Conservation (phyloP, 2,329 filamentous ascomycete species). For the Plenodomus lindquistii region DNA sequence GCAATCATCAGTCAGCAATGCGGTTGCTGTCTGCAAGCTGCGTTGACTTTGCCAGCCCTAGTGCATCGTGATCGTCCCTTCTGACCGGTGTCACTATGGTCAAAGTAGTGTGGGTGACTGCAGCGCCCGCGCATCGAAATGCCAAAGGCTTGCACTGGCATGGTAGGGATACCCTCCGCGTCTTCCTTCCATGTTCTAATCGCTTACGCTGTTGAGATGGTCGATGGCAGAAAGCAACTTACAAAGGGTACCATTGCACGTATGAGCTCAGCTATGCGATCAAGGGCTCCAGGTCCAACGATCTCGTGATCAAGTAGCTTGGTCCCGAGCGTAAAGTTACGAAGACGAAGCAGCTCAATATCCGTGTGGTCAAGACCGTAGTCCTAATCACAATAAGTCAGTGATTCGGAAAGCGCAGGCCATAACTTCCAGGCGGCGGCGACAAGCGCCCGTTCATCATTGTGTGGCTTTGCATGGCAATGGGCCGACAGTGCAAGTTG, state of each 20-base stretch:
- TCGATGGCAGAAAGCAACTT: conserved; percentile 49
- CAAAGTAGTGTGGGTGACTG: conserved; percentile 26
- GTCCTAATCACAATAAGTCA: conserved; percentile 57
- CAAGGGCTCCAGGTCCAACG: conserved; percentile 63
- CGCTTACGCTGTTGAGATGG: neutral
- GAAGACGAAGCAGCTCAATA: conserved; percentile 78
- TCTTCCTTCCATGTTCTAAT: neutral
- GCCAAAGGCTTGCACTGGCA: conserved; percentile 17
- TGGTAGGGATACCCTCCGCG: conserved; percentile 20
- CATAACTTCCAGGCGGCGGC: neutral
- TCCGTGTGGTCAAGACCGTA: conserved; percentile 75
- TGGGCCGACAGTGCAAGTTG: neutral
- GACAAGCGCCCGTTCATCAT: neutral
- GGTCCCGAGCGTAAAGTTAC: conserved; percentile 74
- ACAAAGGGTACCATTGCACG: conserved; percentile 77
- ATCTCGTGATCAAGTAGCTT: conserved; percentile 69
- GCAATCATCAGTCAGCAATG: conserved; percentile 27
- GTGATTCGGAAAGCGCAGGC: conserved; percentile 6
- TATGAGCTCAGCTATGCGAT: conserved; percentile 67
- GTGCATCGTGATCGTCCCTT: neutral
- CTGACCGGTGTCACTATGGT: conserved; percentile 10
- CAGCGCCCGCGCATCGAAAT: conserved; percentile 39
- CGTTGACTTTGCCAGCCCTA: too few species aligned
- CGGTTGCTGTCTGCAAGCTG: neutral
- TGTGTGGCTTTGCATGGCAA: neutral